These are phyloP conservation scores for Glonium stellatum DNA, from an alignment of 495 filamentous ascomycete genomes.

Conservation along the genomic window DNA sequence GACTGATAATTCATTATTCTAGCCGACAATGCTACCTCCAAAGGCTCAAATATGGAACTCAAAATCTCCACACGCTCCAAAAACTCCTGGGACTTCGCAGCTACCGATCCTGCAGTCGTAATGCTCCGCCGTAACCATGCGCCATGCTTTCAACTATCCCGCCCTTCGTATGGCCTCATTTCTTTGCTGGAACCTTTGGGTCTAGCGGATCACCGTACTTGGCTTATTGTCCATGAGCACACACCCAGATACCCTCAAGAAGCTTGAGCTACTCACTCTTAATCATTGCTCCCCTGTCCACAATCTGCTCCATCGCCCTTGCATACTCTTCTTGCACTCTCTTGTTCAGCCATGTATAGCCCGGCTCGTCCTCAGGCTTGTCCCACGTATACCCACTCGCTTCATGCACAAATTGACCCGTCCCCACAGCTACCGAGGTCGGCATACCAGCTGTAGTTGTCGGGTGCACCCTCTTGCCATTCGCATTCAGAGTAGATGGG, in stretches of 20 bases:
- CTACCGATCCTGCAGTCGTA: not conserved
- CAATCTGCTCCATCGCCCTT: conserved; percentile 33
- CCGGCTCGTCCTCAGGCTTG: conserved; percentile 39
- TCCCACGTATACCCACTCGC: conserved; percentile 35
- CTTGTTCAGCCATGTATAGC: conserved; percentile 50
- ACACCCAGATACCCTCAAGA: too few relatives aligned
- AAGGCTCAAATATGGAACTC: too few relatives aligned
- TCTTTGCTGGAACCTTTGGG: not conserved
- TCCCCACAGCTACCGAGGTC: not conserved
- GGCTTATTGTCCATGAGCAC: not conserved
- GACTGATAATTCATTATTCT: too few relatives aligned
- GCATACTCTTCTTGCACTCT: conserved; percentile 34
- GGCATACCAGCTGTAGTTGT: conserved; percentile 1
- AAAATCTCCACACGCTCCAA: not conserved
- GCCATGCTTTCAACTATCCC: not conserved
- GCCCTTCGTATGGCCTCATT: not conserved
- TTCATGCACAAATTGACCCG: conserved; percentile 15
- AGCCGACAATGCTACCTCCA: too few relatives aligned
- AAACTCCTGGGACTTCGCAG: not conserved
- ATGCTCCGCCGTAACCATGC: not conserved
- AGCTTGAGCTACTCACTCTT: conserved; percentile 25
- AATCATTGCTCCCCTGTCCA: conserved; percentile 32
- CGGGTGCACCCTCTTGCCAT: conserved; percentile 29
- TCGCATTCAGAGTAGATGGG: conserved; percentile 29
- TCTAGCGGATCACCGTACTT: conserved; percentile 3